phyloP scores from a whole-genome alignment of 805 yeast species.

The Saturnispora diversa region DNA sequence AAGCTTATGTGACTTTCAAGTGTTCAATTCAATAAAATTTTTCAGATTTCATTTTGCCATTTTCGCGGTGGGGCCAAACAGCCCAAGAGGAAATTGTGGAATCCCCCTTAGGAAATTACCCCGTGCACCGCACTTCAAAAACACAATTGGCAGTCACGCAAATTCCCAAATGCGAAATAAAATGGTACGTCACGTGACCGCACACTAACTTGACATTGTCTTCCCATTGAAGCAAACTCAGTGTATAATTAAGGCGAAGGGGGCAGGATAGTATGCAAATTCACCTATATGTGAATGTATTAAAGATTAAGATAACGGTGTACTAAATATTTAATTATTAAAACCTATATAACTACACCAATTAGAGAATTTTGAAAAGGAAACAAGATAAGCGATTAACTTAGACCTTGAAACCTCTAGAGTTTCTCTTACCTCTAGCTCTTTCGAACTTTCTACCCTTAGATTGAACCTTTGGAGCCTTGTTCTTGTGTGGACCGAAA shows the following conservation, averaged over 20 bases:
- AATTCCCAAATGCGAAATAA: too few relatives aligned
- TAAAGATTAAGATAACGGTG: too few relatives aligned
- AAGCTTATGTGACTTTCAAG: not conserved
- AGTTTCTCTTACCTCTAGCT: slow-evolving; percentile 99
- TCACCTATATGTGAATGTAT: too few relatives aligned
- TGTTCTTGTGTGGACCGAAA: slow-evolving; percentile 98
- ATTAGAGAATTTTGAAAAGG: slow-evolving; percentile 6
- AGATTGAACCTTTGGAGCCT: slow-evolving; percentile 97
- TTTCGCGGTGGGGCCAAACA: slow-evolving; percentile 1
- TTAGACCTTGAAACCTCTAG: slow-evolving; percentile 99
- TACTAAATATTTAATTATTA: slow-evolving; percentile 2
- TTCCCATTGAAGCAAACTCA: too few relatives aligned
- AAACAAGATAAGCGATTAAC: slow-evolving; percentile 16
- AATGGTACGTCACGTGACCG: not conserved
- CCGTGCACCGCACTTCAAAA: not conserved
- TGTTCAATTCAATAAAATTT: slow-evolving; percentile 4
- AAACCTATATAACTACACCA: slow-evolving; percentile 8
- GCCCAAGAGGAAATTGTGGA: not conserved
- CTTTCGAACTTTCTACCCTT: slow-evolving; percentile 99
- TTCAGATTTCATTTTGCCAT: slow-evolving; percentile 2
- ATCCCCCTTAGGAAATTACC: not conserved
- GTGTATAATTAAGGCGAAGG: too few relatives aligned
- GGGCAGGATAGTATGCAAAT: too few relatives aligned
- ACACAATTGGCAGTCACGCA: slow-evolving; percentile 1
- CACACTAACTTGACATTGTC: too few relatives aligned